Percentiles rank a stretch among this genome's conserved stretches.
phyloP scores from a whole-genome alignment of 495 filamentous ascomycete species.

The Evernia prunastri region DNA sequence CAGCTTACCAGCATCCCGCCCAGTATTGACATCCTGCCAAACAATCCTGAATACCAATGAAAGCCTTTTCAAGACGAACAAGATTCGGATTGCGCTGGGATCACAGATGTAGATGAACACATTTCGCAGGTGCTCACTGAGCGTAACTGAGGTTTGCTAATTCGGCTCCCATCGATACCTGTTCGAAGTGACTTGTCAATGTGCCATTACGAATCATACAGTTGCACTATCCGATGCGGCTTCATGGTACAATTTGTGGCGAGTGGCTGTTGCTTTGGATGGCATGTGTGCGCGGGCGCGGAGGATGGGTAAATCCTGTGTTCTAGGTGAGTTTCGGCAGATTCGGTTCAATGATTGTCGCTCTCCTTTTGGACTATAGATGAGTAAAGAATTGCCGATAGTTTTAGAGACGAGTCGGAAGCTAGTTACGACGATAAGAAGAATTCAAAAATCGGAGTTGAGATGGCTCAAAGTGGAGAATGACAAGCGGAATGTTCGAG shows the following conservation, averaged over 20 bases:
- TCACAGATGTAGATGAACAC: neutral
- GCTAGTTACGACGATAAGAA: too few species aligned
- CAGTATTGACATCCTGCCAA: neutral
- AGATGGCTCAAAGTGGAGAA: too few species aligned
- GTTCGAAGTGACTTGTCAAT: neutral
- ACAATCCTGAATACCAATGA: conserved; percentile 2
- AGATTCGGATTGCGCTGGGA: neutral
- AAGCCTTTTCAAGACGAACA: neutral
- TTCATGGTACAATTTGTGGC: conserved; percentile 1
- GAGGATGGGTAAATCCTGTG: neutral
- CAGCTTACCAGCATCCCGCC: neutral
- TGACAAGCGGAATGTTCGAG: too few species aligned
- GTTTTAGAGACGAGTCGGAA: neutral
- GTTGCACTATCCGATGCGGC: neutral
- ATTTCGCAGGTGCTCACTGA: neutral
- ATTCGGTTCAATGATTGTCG: neutral
- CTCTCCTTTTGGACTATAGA: too few species aligned
- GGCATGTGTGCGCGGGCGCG: conserved; percentile 1
- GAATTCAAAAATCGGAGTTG: too few species aligned
- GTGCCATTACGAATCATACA: neutral
- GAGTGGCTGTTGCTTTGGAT: neutral
- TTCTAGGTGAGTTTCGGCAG: neutral
- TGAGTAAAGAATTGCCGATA: neutral
- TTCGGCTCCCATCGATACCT: neutral
- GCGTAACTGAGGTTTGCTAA: neutral